phyloP scores from a whole-genome alignment of 176 grass and related monocot genomes.

The Rhipidocladum racemiflorum region DNA sequence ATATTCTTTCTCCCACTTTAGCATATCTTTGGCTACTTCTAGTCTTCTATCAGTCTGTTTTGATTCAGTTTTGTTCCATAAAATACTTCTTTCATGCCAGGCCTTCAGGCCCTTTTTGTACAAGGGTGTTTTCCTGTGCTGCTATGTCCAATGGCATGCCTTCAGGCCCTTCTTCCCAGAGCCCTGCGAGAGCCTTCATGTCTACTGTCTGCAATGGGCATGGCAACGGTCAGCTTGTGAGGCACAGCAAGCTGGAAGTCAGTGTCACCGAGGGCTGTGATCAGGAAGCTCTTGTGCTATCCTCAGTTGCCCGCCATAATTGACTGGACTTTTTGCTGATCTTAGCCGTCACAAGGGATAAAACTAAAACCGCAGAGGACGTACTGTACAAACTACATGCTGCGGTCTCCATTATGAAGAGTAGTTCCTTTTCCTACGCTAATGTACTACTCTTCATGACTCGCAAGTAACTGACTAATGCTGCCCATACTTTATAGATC shows the following conservation, averaged over 20 bases:
- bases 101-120: not conserved
- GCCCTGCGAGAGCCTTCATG: not conserved
- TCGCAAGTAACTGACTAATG: not conserved
- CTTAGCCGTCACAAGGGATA: not conserved
- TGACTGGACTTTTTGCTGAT: not conserved
- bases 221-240: not conserved
- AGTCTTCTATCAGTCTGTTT: not conserved
- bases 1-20: not conserved
- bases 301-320: constrained; percentile 18
- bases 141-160: not conserved
- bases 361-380: not conserved
- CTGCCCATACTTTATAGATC: not conserved
- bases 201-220: not conserved
- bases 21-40: not conserved
- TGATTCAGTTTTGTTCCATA: not conserved
- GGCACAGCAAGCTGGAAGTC: not conserved
- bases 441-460: not conserved
- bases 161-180: not conserved
- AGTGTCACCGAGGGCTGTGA: not conserved
- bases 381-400: not conserved
- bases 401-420: constrained; percentile 25
- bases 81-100: not conserved
- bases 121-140: not conserved
- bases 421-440: not conserved
- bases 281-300: not conserved